phyloP scores from a whole-genome alignment of 2,329 filamentous ascomycete species.

The Neoascochyta sp. region DNA sequence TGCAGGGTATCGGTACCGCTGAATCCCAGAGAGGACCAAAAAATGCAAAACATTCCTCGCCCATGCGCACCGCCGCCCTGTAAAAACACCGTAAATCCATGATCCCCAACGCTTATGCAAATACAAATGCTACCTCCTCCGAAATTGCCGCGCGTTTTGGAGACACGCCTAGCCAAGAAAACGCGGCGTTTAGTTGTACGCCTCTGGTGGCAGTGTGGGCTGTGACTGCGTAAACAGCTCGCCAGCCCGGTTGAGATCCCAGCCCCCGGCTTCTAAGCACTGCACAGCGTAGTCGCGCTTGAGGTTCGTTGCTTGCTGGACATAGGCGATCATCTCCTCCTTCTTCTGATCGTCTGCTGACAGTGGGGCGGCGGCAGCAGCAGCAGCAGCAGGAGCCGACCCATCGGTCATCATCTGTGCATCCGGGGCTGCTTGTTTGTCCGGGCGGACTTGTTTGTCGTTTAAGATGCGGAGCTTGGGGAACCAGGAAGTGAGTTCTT shows the following conservation, averaged over 20 bases:
- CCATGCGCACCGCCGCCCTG: too few relatives aligned
- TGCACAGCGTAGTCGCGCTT: conserved; percentile 72
- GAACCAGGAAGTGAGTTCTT: conserved; percentile 75
- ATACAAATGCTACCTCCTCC: too few relatives aligned
- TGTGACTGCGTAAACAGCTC: conserved; percentile 72
- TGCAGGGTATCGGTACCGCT: too few relatives aligned
- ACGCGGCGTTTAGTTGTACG: too few relatives aligned
- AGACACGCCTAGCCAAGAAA: too few relatives aligned
- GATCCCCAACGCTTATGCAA: too few relatives aligned
- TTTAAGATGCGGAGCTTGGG: conserved; percentile 77
- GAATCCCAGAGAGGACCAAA: too few relatives aligned
- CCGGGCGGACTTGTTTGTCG: conserved; percentile 66
- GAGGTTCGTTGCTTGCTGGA: conserved; percentile 77
- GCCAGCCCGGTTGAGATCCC: conserved; percentile 74
- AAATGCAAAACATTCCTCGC: too few relatives aligned
- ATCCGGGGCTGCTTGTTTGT: conserved; percentile 47
- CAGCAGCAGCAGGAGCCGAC: conserved; percentile 2
- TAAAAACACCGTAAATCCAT: too few relatives aligned
- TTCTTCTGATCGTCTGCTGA: conserved; percentile 44
- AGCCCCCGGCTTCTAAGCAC: conserved; percentile 74
- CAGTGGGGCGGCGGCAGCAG: conserved; percentile 1
- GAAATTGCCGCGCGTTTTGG: too few relatives aligned
- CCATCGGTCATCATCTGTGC: conserved; percentile 12
- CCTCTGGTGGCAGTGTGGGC: conserved; percentile 48
- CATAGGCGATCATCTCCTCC: conserved; percentile 65